phyloP scores from a whole-genome alignment of 257 asterid species.

The Catharanthus roseus region DNA sequence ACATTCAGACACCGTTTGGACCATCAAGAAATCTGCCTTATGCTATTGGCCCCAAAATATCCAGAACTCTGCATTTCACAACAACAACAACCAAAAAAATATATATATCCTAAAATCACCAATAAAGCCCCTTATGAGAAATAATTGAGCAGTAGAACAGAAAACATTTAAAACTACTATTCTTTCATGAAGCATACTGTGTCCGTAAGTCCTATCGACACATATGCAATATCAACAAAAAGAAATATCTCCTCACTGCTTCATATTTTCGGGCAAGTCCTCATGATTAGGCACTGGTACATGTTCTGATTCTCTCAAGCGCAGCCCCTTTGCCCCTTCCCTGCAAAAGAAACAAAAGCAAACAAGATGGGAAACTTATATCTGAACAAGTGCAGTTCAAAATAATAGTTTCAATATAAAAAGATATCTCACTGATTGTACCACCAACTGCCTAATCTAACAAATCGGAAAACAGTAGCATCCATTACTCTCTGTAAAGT shows the following conservation, averaged over 20 bases:
- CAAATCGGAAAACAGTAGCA: neutral
- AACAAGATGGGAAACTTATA: neutral
- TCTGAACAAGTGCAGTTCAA: neutral
- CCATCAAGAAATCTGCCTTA: neutral
- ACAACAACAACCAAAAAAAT: neutral
- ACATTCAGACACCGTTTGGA: neutral
- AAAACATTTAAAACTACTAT: neutral
- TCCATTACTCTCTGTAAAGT: neutral
- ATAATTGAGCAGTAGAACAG: neutral
- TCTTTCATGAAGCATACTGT: neutral
- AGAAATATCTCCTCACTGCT: conserved; percentile 32
- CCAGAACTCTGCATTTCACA: neutral
- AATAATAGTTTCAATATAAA: neutral
- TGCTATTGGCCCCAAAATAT: neutral
- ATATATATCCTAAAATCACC: neutral
- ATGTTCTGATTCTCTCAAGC: conserved; percentile 27
- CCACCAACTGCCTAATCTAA: neutral
- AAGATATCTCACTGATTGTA: neutral
- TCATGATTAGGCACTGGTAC: conserved; percentile 15
- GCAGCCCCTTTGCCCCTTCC: conserved; percentile 72
- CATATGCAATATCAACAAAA: neutral
- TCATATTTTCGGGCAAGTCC: conserved; percentile 47
- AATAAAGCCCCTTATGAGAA: neutral
- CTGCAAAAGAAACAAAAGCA: conserved; percentile 28
- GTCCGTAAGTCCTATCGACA: neutral